These are phyloP conservation scores for Mixia osmundae DNA, from an alignment of 1,284 basidiomycete species.

Conservation along the genomic window DNA sequence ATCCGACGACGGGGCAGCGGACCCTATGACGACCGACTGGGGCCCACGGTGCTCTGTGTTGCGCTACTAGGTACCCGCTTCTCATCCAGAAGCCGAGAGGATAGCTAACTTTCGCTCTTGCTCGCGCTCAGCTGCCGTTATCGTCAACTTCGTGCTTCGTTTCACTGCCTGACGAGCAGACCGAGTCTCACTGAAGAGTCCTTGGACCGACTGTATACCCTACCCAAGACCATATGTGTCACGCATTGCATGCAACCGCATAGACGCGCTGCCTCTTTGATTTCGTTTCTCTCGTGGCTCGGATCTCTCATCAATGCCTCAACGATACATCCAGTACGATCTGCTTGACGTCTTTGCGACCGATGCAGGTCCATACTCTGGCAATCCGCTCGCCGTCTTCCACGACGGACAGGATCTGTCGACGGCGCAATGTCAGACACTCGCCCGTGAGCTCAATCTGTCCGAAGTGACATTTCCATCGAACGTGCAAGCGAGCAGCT, in stretches of 20 bases:
- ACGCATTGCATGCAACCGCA: too few relatives aligned
- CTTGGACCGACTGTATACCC: too few relatives aligned
- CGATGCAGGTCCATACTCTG: slow-evolving; percentile 3
- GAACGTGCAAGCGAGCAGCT: neutral
- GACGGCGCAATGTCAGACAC: slow-evolving; percentile 3
- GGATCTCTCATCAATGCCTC: too few relatives aligned
- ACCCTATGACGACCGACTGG: slow-evolving; percentile 89
- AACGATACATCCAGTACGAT: slow-evolving; percentile 2
- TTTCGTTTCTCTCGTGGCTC: too few relatives aligned
- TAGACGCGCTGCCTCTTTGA: too few relatives aligned
- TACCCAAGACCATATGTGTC: too few relatives aligned
- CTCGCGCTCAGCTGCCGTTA: slow-evolving; percentile 57
- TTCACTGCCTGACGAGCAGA: slow-evolving; percentile 5
- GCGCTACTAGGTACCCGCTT: slow-evolving; percentile 44
- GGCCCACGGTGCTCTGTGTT: slow-evolving; percentile 60
- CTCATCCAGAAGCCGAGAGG: slow-evolving; percentile 2
- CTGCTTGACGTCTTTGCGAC: slow-evolving; percentile 6
- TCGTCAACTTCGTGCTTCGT: slow-evolving; percentile 60
- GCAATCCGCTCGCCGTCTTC: slow-evolving; percentile 7
- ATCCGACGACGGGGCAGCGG: slow-evolving; percentile 78
- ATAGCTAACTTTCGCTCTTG: slow-evolving; percentile 2
- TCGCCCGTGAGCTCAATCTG: slow-evolving; percentile 8
- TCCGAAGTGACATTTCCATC: slow-evolving; percentile 7
- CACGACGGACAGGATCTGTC: slow-evolving; percentile 1
- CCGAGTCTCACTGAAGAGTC: too few relatives aligned